Evolutionary conservation across 208 protist genomes (phyloP), one percentile per base, ranked within the genome.

Genomic region (Trypanosoma platydactyli): DNA sequence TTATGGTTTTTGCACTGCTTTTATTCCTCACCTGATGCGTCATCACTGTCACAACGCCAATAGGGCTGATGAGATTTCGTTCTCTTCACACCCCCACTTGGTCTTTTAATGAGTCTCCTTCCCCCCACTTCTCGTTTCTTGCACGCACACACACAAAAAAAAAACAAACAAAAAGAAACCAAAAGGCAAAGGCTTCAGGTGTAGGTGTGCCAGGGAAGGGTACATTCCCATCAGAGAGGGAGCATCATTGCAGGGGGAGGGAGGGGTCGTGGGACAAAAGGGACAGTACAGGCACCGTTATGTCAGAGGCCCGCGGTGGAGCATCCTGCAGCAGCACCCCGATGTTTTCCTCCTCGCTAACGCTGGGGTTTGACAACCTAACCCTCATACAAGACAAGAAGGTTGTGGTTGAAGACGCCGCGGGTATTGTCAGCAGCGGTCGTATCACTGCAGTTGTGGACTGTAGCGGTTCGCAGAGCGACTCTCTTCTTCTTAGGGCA

Each of bases 401-500:
- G 33, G 64, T 79, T 40, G 61, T 78, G 25, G 72, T 89, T 16
- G 54, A 81, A 49, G 72, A 79, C 13, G 73, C 74, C 40, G 75
- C 73, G 0, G 83, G 78, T 20, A 71, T 86, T 29, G 78, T 86
- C 27, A 44, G 64, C 15, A 68, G 84, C 20, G 84, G 81, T 5
- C 80, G 84, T 1, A 51, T 90, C n/a, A 87, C 81, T 30, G 80
- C 76, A 15, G 59, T 90, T n/a, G 73, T 90, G 24, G 84, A 81
- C 51, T 79, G 71, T 76, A 81, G 76, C 48, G 81, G 79, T 24
- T 77, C 74, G 5, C 76, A 77, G 68, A 72, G 62, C 42, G 76
- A 76, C 13, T 75, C 76, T 6, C 54, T 77, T 42, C 52, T 90
- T 44, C 73, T 90, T 16, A 29, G 50, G 56, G 76, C 69, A 7